phyloP scores from a whole-genome alignment of 75 land plant species.

The Cryptomeria japonica region DNA sequence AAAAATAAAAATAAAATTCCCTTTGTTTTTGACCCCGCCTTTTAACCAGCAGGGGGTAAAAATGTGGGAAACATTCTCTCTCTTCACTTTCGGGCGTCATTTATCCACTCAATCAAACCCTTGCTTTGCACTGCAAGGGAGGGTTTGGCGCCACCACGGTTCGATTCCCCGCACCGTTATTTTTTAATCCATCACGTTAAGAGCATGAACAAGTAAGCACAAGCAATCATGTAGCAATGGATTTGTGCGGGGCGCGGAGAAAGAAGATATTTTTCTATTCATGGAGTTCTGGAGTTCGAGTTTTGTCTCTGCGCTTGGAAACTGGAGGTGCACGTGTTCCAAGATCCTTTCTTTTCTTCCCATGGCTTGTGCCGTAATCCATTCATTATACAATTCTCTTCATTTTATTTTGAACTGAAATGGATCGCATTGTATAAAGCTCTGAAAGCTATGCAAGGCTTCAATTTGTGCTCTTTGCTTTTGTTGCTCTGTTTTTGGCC shows the following conservation, averaged over 20 bases:
- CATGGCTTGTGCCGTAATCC: constrained; percentile 40
- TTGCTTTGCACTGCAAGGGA: constrained; percentile 9
- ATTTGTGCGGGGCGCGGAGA: neutral
- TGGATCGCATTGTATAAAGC: constrained; percentile 20
- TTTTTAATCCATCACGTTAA: neutral
- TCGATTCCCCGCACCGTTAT: neutral
- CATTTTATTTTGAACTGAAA: neutral
- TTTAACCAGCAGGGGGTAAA: neutral
- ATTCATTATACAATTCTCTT: constrained; percentile 14
- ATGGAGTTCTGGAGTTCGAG: neutral
- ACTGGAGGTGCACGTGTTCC: constrained; percentile 7
- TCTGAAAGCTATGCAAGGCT: neutral
- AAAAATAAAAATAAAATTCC: neutral
- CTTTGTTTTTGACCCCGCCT: neutral
- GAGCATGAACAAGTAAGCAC: neutral
- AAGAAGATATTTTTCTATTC: neutral
- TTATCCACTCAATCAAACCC: constrained; percentile 14
- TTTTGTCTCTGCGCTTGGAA: neutral
- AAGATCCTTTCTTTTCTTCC: constrained; percentile 1
- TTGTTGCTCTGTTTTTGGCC: neutral
- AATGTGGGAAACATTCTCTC: neutral
- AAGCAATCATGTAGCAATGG: neutral
- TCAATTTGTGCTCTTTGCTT: neutral
- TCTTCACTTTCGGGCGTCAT: neutral
- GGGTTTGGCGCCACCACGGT: constrained; percentile 13